Conservation (phyloP, 441 rosid genomes). For the Adansonia gregorii region DNA sequence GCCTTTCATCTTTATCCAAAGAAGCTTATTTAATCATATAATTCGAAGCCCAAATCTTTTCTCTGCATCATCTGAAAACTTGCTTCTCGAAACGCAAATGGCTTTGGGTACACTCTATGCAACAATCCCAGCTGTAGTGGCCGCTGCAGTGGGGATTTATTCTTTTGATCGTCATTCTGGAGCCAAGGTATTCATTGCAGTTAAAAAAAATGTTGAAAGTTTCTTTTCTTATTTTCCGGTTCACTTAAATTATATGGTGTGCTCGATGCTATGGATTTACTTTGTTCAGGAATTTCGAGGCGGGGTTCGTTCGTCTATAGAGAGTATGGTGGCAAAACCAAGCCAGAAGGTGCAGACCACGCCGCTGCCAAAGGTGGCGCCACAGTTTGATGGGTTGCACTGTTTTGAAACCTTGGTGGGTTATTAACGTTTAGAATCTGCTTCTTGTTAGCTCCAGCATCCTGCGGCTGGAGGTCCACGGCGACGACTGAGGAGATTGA, state of each 20-base stretch:
- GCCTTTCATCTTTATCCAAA: not conserved
- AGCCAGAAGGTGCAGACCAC: slow-evolving; percentile 3
- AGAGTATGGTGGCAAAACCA: not conserved
- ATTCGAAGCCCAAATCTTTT: slow-evolving; percentile 20
- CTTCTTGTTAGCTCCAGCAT: not conserved
- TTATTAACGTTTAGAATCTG: not conserved
- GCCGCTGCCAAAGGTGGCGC: slow-evolving; percentile 39
- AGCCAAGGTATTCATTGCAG: slow-evolving; percentile 21
- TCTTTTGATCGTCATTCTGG: slow-evolving; percentile 27
- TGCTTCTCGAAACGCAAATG: slow-evolving; percentile 22
- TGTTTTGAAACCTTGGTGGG: slow-evolving; percentile 45
- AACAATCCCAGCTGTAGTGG: slow-evolving; percentile 29
- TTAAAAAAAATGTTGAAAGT: too few relatives aligned
- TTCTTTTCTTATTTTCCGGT: not conserved
- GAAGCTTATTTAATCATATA: not conserved
- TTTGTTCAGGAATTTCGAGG: slow-evolving; percentile 29
- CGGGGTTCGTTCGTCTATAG: slow-evolving; percentile 8
- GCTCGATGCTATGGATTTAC: not conserved
- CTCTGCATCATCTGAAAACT: not conserved
- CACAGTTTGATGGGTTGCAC: slow-evolving; percentile 48
- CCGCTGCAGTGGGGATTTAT: slow-evolving; percentile 38
- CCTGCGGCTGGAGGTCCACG: not conserved
- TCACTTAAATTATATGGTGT: not conserved
- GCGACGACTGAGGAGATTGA: not conserved
- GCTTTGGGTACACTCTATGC: slow-evolving; percentile 30